A percentile compares a stretch with the other conserved stretches of the same genome.
Conservation (phyloP, 441 rosid genomes). For the Oxalis stricta region DNA sequence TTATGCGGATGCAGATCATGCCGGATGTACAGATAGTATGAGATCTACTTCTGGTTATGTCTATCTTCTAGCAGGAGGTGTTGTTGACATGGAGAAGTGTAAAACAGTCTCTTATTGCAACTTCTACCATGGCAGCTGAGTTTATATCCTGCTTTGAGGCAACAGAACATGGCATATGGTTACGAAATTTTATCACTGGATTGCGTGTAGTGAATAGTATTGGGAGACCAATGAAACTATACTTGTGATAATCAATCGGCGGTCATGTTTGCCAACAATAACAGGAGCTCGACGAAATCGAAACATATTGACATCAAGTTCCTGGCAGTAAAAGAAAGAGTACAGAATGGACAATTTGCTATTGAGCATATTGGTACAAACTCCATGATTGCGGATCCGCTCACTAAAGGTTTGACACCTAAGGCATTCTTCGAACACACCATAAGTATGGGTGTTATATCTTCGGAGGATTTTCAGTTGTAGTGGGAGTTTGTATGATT, state of each 20-base stretch:
- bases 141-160: background rate
- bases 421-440: background rate
- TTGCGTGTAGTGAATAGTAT: background rate
- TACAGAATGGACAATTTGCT: background rate
- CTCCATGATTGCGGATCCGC: background rate
- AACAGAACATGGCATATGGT: background rate
- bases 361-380: background rate
- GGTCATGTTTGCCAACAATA: background rate
- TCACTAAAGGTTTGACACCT: background rate
- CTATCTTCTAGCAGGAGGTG: background rate
- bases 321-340: background rate
- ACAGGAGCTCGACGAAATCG: background rate
- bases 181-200: background rate
- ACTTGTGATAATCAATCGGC: background rate
- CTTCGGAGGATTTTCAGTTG: too few species aligned
- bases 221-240: background rate
- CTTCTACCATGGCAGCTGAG: background rate
- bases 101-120: background rate
- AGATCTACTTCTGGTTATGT: background rate
- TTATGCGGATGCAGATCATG: background rate
- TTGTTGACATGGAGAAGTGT: background rate
- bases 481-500: too few species aligned
- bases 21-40: too few species aligned
- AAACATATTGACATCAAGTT: background rate
- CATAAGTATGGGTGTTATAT: background rate